Evolutionary conservation across 495 filamentous ascomycete genomes (phyloP), one percentile per base, ranked within the genome.

Genomic region (Trichoderma gamsii): DNA sequence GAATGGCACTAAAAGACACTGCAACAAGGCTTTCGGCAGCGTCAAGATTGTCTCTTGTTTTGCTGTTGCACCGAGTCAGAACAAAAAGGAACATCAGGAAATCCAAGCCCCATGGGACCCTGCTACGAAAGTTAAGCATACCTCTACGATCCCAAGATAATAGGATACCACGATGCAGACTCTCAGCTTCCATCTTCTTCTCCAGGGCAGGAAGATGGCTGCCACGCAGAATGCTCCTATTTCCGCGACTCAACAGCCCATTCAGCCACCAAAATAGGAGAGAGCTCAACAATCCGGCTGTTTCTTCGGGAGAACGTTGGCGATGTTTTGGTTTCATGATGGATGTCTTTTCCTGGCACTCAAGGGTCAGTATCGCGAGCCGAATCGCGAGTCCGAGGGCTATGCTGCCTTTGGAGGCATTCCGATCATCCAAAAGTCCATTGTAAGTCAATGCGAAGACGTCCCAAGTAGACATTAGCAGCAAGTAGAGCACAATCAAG

Each of bases 241-340:
- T 84, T 0, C 87, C 87, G 38, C 71, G 68, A n/a, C 68, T 71
- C 63, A 91, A 84, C 32, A 90, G 69, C 0, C 79, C 78, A 68
- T 86, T 87, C 63, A 89, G 77, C 88, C 89, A 91, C 75, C 74
- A 83, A 71, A 90, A 89, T 13, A 89, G 77, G 0, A 73, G 72
- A 65, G 76, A 75, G 38, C 72, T 66, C 3, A 81, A 64, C 7
- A 77, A 71, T 61, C 79, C 81, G 52, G 79, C 81, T 21, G 80
- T 77, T 11, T 87, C 82, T 63, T 81, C 82, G 0, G 80, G 81
- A 82, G 66, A 29, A 64, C 7, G 16, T 29, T 12, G 43, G 2
- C 41, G 11, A 16, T 27, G 11, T 13, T 35, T 61, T 49, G 29
- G 11, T 44, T 3, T 70, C 69, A 4, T 71, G 35, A 18, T 69